Evolutionary conservation across 2,329 filamentous ascomycete genomes (phyloP), one percentile per base, ranked within the genome.

Genomic region (Cladophialophora carrionii): DNA sequence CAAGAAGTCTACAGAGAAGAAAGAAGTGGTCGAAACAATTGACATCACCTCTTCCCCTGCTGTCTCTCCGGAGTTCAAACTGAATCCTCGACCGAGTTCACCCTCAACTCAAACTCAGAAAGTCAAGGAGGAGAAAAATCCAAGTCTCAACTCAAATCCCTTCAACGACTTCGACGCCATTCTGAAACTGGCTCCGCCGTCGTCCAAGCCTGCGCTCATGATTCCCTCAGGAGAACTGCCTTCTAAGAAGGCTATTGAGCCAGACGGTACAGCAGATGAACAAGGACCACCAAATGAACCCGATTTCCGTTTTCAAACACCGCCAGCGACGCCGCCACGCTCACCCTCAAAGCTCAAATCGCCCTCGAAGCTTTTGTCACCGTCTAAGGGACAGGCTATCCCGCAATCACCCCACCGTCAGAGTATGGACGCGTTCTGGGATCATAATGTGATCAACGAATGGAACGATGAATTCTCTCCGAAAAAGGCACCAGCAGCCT

Each of bases 381-480:
- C 83, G 2, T 79, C 78, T 1, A 83, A 85, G 70, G 72, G 74
- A 22, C 67, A 73, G 22, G 72, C 74, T 0, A 81, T 85, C 51
- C 83, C 82, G 7, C 79, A 79, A 6, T 81, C 82, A 5, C 83
- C 82, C 0, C 76, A 82, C 61, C 76, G 80, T 56, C 79, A 81
- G 37, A 83, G 79, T 65, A 76, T 80, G 29, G 84, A 85, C 69
- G 80, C 78, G 0, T 85, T 86, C 71, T 85, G 84, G 84, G 80
- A 78, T 64, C 79, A 81, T 65, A 79, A 81, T 31, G 72, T 78
- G 24, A 79, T 83, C 63, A 84, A 84, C 68, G 77, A 81, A 34
- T 85, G 84, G 83, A 81, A 83, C 63, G 83, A 85, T 52, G 77
- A 80, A 43, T 79, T 83, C 71, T 85, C 83, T 0, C 83, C 84